Evolutionary conservation across 495 filamentous ascomycete genomes (phyloP).

Genomic region (Hypoxylon fragiforme): DNA sequence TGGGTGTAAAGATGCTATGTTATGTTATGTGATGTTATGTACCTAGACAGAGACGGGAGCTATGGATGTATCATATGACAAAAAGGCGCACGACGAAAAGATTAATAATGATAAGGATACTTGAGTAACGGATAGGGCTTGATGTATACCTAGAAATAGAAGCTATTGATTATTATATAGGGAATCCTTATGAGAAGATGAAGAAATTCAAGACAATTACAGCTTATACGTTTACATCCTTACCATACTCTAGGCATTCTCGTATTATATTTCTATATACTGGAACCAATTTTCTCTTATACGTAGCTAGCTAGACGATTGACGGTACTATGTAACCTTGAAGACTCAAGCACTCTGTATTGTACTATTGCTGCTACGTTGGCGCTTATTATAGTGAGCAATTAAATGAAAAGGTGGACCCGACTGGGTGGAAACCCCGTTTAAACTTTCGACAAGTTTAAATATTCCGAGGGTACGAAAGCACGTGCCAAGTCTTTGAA

Average conservation of each 20-base stretch:
- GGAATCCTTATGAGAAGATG: background rate
- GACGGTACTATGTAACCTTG: too few relatives aligned
- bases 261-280: background rate
- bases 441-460: constrained; percentile 4
- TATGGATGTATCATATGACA: constrained; percentile 7
- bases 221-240: too few relatives aligned
- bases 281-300: too few relatives aligned
- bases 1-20: constrained; percentile 89
- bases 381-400: too few relatives aligned
- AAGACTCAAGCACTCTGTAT: too few relatives aligned
- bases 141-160: constrained; percentile 6
- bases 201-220: too few relatives aligned
- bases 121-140: background rate
- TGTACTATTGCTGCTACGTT: too few relatives aligned
- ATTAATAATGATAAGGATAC: background rate
- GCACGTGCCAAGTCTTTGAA: constrained; percentile 23
- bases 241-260: too few relatives aligned
- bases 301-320: too few relatives aligned
- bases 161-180: background rate
- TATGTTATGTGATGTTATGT: too few relatives aligned
- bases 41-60: background rate
- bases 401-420: too few relatives aligned
- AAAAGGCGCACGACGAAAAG: constrained; percentile 16
- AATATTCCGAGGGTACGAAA: constrained; percentile 18
- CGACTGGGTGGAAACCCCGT: constrained; percentile 19